Percentiles rank a stretch among this genome's conserved stretches.
These are phyloP conservation scores for Alternaria sp. DNA, from an alignment of 2,329 filamentous ascomycete species.

Conservation along the genomic window DNA sequence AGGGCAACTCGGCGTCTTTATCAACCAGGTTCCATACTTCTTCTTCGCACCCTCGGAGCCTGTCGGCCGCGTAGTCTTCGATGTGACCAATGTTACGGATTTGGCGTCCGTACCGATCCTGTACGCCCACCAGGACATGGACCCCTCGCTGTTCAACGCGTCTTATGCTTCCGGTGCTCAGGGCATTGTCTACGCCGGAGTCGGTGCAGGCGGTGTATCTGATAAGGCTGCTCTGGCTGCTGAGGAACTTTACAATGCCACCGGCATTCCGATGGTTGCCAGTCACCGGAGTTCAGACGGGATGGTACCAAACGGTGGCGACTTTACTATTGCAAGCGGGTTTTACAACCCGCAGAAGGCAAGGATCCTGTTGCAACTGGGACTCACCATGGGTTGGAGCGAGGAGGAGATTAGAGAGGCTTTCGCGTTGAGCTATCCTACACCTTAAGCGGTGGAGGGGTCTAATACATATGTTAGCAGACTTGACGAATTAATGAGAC, in stretches of 20 bases:
- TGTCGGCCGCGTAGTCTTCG: conserved; percentile 56
- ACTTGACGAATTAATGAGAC: neutral
- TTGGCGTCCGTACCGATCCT: conserved; percentile 67
- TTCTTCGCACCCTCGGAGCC: conserved; percentile 63
- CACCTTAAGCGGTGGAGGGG: conserved; percentile 13
- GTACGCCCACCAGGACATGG: conserved; percentile 64
- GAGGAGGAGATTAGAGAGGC: conserved; percentile 57
- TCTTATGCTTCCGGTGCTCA: conserved; percentile 61
- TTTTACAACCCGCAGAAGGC: conserved; percentile 67
- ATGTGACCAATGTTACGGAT: conserved; percentile 53
- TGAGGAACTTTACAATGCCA: conserved; percentile 56
- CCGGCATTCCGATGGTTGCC: conserved; percentile 61
- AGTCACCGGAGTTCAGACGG: conserved; percentile 63
- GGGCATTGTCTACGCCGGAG: conserved; percentile 65
- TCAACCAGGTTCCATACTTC: conserved; percentile 67
- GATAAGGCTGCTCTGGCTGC: conserved; percentile 47
- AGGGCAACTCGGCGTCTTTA: conserved; percentile 65
- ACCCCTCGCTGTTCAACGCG: conserved; percentile 58
- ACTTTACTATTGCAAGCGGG: conserved; percentile 57
- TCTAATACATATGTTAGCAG: neutral
- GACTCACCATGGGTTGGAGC: conserved; percentile 40
- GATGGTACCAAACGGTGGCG: conserved; percentile 54
- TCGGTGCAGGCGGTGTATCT: conserved; percentile 62
- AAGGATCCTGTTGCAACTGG: conserved; percentile 60
- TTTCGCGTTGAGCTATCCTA: conserved; percentile 47